Percentiles rank a stretch among this genome's conserved stretches.
Conservation (phyloP, 163 green algal genomes). For the Picocystis sp. region DNA sequence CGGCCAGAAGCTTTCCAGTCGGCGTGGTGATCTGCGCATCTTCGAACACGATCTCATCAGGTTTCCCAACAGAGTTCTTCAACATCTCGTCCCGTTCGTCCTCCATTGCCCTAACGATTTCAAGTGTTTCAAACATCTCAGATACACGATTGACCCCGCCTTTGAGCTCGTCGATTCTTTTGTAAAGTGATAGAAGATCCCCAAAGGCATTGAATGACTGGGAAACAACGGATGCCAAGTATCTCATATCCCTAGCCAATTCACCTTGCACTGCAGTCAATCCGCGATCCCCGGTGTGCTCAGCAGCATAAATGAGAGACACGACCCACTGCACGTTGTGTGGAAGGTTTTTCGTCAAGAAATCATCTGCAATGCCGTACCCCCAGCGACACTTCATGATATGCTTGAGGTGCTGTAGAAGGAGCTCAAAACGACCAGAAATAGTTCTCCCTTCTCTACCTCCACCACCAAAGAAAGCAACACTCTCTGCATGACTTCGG, state of each 20-base stretch:
- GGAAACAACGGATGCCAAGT: constrained; percentile 55
- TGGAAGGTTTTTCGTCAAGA: constrained; percentile 63
- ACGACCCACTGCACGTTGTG: constrained; percentile 64
- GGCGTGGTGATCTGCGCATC: constrained; percentile 33
- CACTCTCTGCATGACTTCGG: constrained; percentile 46
- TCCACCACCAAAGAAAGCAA: constrained; percentile 60
- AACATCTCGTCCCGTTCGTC: not conserved
- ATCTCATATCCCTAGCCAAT: constrained; percentile 54
- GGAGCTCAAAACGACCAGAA: constrained; percentile 13
- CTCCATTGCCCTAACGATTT: constrained; percentile 10
- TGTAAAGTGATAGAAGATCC: constrained; percentile 47
- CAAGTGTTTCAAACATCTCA: constrained; percentile 37
- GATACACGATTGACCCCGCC: constrained; percentile 31
- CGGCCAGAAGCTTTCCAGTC: constrained; percentile 28
- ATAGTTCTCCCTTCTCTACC: constrained; percentile 31
- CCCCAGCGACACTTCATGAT: constrained; percentile 33
- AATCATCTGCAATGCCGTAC: constrained; percentile 53
- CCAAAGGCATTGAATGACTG: constrained; percentile 54
- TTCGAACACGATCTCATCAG: constrained; percentile 15
- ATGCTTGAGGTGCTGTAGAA: constrained; percentile 22
- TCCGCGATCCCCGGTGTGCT: constrained; percentile 17
- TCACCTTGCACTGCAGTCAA: constrained; percentile 25
- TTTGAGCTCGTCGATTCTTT: constrained; percentile 43
- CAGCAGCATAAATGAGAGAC: constrained; percentile 46
- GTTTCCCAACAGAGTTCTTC: not conserved